Evolutionary conservation across 495 filamentous ascomycete genomes (phyloP).

Genomic region (Amniculicola lignicola): DNA sequence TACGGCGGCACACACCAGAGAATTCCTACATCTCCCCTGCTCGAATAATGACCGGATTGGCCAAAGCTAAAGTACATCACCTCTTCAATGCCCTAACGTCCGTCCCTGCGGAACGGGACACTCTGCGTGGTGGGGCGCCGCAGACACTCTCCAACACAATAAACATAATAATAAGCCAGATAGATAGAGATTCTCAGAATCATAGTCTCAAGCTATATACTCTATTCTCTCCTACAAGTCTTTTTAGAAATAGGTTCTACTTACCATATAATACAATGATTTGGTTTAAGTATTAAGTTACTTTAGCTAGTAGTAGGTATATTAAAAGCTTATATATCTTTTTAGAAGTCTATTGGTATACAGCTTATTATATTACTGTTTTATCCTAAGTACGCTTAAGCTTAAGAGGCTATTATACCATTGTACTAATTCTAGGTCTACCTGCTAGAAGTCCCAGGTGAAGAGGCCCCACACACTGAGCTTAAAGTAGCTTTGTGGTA

Average conservation of each 20-base stretch:
- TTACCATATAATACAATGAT: background rate
- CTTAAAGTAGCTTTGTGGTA: conserved; percentile 3
- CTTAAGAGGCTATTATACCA: background rate
- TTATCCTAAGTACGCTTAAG: background rate
- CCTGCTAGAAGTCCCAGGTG: background rate
- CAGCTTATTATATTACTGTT: background rate
- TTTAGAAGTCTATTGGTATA: background rate
- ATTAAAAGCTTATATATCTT: background rate
- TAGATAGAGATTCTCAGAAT: background rate
- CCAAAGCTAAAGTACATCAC: no score
- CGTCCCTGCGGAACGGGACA: background rate
- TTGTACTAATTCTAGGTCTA: background rate
- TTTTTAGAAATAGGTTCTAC: background rate
- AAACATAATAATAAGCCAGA: background rate
- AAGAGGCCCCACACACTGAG: background rate
- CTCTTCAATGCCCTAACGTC: no score
- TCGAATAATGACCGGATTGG: no score
- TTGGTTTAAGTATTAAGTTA: background rate
- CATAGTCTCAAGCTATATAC: no score
- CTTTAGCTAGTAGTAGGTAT: background rate
- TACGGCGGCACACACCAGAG: no score
- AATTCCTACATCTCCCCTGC: no score
- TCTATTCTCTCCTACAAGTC: background rate
- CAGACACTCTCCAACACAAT: conserved; percentile 3
- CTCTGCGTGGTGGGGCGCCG: background rate